phyloP scores from a whole-genome alignment of 257 asterid genomes.

The Solanum sitiens region DNA sequence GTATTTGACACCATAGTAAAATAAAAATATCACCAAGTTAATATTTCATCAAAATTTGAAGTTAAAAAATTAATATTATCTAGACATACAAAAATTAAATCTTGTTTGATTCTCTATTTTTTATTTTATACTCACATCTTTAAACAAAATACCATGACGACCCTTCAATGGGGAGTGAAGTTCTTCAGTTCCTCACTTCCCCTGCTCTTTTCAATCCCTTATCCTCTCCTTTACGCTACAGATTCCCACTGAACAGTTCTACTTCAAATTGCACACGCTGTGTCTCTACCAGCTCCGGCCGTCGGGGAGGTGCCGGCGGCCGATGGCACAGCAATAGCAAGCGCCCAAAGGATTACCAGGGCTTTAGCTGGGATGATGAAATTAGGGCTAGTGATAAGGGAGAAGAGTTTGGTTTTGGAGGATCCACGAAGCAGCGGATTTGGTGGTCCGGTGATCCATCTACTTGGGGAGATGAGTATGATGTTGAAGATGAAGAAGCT shows the following conservation, averaged over 20 bases:
- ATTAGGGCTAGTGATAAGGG: constrained; percentile 14
- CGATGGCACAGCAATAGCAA: constrained; percentile 31
- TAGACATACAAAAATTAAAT: too few species aligned
- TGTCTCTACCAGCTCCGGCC: constrained; percentile 14
- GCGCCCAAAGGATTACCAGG: constrained; percentile 13
- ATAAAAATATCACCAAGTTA: background rate
- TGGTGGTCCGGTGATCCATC: constrained; percentile 69
- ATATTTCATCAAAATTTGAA: too few species aligned
- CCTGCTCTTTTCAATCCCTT: constrained; percentile 21
- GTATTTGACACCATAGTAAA: background rate
- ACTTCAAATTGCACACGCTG: constrained; percentile 1
- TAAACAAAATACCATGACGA: background rate
- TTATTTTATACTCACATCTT: background rate
- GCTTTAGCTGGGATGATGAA: constrained; percentile 30
- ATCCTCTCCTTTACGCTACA: constrained; percentile 4
- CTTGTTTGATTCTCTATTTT: background rate
- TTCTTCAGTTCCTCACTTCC: constrained; percentile 18
- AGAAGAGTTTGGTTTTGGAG: constrained; percentile 32
- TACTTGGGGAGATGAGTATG: constrained; percentile 11
- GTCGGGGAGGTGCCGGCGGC: constrained; percentile 38
- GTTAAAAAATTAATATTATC: background rate
- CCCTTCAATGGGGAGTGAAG: constrained; percentile 29
- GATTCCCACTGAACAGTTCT: background rate
- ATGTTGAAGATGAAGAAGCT: constrained; percentile 28
- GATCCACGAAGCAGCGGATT: constrained; percentile 33